A percentile compares a stretch with the other conserved stretches of the same genome.
phyloP scores from a whole-genome alignment of 176 grass and related monocot species.

The Carex kokanica region DNA sequence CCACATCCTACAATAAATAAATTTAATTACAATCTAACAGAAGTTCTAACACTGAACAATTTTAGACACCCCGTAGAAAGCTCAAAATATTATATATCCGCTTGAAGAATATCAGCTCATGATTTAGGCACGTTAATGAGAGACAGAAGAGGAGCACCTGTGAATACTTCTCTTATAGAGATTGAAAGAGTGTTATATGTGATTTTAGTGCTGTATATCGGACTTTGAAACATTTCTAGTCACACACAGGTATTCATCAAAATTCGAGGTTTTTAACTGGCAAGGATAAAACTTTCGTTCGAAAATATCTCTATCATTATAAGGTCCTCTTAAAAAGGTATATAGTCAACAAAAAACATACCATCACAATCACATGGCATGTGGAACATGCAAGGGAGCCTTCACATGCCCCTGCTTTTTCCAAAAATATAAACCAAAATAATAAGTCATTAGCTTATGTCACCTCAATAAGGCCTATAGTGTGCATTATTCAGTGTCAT shows the following conservation, averaged over 20 bases:
- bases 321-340: not conserved
- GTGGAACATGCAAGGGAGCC: constrained; percentile 93
- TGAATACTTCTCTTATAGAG: not conserved
- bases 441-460: constrained; percentile 4
- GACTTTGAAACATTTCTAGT: not conserved
- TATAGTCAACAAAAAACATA: constrained; percentile 27
- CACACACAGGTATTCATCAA: not conserved
- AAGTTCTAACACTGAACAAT: not conserved
- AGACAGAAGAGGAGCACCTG: not conserved
- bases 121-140: not conserved
- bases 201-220: not conserved
- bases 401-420: constrained; percentile 79
- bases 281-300: not conserved
- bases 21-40: constrained; percentile 20
- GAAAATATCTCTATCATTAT: not conserved
- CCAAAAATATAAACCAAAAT: constrained; percentile 16
- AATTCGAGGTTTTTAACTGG: not conserved
- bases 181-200: not conserved
- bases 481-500: not conserved
- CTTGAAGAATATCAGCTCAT: not conserved
- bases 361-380: constrained; percentile 95
- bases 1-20: constrained; percentile 55
- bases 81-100: not conserved
- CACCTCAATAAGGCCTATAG: not conserved
- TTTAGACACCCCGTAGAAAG: not conserved